Percentiles rank a stretch among this genome's conserved stretches.
Conservation (phyloP, 208 protist genomes). For the Perkinsela sp. region DNA sequence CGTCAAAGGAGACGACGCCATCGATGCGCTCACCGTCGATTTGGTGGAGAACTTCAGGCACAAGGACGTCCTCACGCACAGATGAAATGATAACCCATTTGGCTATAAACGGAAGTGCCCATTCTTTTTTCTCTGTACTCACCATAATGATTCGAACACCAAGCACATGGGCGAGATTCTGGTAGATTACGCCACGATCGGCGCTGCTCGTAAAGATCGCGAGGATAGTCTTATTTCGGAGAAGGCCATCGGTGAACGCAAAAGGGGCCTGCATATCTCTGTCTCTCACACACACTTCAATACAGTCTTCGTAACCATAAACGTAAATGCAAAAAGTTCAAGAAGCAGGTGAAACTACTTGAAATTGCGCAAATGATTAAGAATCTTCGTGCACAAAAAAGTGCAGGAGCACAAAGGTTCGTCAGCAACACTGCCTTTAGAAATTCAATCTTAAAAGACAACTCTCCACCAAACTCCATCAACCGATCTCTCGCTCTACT, state of each 20-base stretch:
- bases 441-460: too few species aligned
- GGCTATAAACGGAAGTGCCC: not conserved
- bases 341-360: too few species aligned
- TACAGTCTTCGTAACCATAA: too few species aligned
- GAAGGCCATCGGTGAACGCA: not conserved
- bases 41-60: constrained; percentile 9
- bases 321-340: too few species aligned
- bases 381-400: too few species aligned
- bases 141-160: not conserved
- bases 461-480: too few species aligned
- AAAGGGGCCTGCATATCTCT: too few species aligned
- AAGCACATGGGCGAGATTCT: not conserved
- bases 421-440: too few species aligned
- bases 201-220: not conserved
- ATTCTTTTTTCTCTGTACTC: not conserved
- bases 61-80: not conserved
- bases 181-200: not conserved
- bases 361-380: too few species aligned
- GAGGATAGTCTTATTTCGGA: not conserved
- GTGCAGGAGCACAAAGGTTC: too few species aligned
- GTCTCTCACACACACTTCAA: too few species aligned
- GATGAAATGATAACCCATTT: not conserved
- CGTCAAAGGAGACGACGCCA: constrained; percentile 44
- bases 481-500: too few species aligned
- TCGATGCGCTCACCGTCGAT: constrained; percentile 8